phyloP scores from a whole-genome alignment of 495 filamentous ascomycete genomes.

The Penicillium canescens region DNA sequence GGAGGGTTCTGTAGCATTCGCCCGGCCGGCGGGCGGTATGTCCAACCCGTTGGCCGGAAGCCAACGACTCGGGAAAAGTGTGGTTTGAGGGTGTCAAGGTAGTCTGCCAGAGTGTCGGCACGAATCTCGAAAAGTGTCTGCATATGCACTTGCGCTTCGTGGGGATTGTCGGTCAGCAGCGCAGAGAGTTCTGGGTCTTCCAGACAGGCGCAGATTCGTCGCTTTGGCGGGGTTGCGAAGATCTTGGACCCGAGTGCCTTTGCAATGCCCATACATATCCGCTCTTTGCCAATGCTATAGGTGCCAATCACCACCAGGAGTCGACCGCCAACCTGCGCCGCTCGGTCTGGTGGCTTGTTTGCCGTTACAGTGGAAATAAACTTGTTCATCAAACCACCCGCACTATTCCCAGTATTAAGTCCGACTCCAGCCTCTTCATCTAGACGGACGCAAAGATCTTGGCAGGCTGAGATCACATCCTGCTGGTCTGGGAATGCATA shows the following conservation, averaged over 20 bases:
- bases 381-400: constrained; percentile 60
- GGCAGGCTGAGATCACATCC: constrained; percentile 82
- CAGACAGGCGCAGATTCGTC: constrained; percentile 77
- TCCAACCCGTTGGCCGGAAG: constrained; percentile 91
- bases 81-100: constrained; percentile 72
- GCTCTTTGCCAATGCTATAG: constrained; percentile 97
- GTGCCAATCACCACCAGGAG: constrained; percentile 93
- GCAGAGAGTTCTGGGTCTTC: constrained; percentile 80
- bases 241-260: constrained; percentile 86
- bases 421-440: constrained; percentile 56
- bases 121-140: constrained; percentile 90
- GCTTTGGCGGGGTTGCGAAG: constrained; percentile 79
- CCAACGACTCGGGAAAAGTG: constrained; percentile 86
- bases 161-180: constrained; percentile 75
- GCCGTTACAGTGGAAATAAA: constrained; percentile 47
- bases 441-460: constrained; percentile 79
- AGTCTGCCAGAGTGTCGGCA: constrained; percentile 83
- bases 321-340: constrained; percentile 48
- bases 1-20: constrained; percentile 64
- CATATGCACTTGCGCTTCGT: constrained; percentile 95
- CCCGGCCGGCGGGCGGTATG: constrained; percentile 70
- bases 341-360: constrained; percentile 2
- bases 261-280: constrained; percentile 90
- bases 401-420: constrained; percentile 34
- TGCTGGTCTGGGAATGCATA: constrained; percentile 92